Evolutionary conservation across 331 rosid genomes (phyloP).

Genomic region (Malus hybrid): DNA sequence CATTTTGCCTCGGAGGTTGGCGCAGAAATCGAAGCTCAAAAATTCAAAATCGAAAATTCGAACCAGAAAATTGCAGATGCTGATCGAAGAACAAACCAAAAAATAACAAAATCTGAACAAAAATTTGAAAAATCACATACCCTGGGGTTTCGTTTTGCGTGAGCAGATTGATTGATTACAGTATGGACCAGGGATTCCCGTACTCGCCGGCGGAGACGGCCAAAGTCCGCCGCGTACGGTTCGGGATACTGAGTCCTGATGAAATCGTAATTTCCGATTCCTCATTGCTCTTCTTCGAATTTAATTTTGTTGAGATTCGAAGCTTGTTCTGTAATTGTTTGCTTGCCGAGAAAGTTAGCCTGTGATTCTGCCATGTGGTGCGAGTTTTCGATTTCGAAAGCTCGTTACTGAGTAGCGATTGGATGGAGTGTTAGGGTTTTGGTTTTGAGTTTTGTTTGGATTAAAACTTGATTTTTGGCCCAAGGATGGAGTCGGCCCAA

Average conservation of each 20-base stretch:
- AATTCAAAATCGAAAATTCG: background rate
- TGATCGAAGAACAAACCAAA: background rate
- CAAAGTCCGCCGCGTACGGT: conserved; percentile 71
- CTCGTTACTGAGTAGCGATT: background rate
- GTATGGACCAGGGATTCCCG: conserved; percentile 85
- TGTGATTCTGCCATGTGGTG: background rate
- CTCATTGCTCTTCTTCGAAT: background rate
- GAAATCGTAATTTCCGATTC: conserved; percentile 56
- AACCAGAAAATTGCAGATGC: background rate
- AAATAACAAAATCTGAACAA: background rate
- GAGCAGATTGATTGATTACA: background rate
- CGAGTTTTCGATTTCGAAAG: background rate
- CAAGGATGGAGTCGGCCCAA: too few relatives aligned
- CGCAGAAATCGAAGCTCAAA: background rate
- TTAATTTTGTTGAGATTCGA: too few relatives aligned
- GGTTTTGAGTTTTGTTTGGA: background rate
- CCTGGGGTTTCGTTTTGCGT: conserved; percentile 21
- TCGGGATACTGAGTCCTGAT: conserved; percentile 77
- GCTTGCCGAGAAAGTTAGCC: background rate
- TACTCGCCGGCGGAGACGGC: conserved; percentile 86
- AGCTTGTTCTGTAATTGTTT: background rate
- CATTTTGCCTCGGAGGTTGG: too few relatives aligned
- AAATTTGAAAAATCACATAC: conserved; percentile 5
- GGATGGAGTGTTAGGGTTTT: background rate
- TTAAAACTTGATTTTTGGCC: too few relatives aligned